A percentile compares a stretch with the other conserved stretches of the same genome.
Conservation (phyloP, 1,139 yeast species). For the Suhomyces bolitotheri region DNA sequence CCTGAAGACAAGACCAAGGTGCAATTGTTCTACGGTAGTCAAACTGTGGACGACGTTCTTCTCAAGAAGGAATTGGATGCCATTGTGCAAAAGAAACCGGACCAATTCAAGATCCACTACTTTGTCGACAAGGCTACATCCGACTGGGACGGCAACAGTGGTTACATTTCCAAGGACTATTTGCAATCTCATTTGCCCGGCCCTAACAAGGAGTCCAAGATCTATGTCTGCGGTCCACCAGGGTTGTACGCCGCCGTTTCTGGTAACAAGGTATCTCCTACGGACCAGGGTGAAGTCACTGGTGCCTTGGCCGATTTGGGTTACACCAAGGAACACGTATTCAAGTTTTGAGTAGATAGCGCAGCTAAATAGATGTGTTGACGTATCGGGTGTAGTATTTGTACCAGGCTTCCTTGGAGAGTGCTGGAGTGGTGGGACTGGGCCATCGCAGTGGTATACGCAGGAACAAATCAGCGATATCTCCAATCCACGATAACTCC, state of each 20-base stretch:
- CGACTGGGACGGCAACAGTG: slow-evolving; percentile 49
- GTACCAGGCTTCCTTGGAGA: no score
- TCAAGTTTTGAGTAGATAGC: slow-evolving; percentile 58
- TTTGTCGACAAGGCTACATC: slow-evolving; percentile 70
- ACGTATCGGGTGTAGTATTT: no score
- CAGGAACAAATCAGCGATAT: no score
- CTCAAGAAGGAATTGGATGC: slow-evolving; percentile 73
- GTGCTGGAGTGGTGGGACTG: no score
- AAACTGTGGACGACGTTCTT: slow-evolving; percentile 74
- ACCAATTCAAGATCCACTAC: slow-evolving; percentile 73
- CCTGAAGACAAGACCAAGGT: slow-evolving; percentile 86
- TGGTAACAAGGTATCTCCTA: slow-evolving; percentile 80
- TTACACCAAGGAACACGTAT: slow-evolving; percentile 82
- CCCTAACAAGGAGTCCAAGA: slow-evolving; percentile 86
- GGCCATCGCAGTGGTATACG: no score
- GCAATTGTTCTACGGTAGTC: slow-evolving; percentile 76
- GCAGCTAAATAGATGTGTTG: neutral
- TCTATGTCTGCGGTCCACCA: slow-evolving; percentile 60
- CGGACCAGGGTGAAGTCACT: slow-evolving; percentile 91
- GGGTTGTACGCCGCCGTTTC: slow-evolving; percentile 43
- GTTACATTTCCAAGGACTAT: slow-evolving; percentile 40
- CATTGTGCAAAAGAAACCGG: slow-evolving; percentile 64
- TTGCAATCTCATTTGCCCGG: slow-evolving; percentile 56
- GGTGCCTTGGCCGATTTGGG: slow-evolving; percentile 91
- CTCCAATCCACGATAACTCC: no score